Conservation (phyloP, 1,284 basidiomycete species). For the Peniophora sp. region DNA sequence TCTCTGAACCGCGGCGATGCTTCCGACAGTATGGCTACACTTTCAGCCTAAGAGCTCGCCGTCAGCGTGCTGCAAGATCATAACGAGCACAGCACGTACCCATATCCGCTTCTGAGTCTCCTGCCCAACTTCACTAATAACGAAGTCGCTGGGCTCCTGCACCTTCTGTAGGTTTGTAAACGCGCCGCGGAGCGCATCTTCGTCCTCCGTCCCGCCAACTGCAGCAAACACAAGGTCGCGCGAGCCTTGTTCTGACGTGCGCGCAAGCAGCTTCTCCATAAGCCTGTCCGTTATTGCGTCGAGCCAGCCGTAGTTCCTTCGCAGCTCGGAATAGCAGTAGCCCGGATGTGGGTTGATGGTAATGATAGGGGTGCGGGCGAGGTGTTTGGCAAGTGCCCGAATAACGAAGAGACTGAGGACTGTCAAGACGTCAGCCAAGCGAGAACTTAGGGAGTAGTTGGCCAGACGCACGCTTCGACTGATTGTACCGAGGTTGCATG, state of each 20-base stretch:
- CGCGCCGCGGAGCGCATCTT: slow-evolving; percentile 26
- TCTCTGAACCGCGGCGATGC: slow-evolving; percentile 1
- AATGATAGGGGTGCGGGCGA: not conserved
- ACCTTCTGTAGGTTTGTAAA: slow-evolving; percentile 23
- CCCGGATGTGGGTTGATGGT: slow-evolving; percentile 41
- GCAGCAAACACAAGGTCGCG: slow-evolving; percentile 35
- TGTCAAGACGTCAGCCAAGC: not conserved
- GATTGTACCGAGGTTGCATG: not conserved
- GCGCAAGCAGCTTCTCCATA: slow-evolving; percentile 17
- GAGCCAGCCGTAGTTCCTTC: slow-evolving; percentile 14
- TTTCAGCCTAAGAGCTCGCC: slow-evolving; percentile 19
- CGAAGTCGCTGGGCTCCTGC: slow-evolving; percentile 35
- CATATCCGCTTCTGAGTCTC: slow-evolving; percentile 31
- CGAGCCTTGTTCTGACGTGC: slow-evolving; percentile 32
- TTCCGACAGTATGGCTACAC: slow-evolving; percentile 23
- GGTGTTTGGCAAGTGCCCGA: not conserved
- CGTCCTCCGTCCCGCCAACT: slow-evolving; percentile 18
- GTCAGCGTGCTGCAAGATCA: not conserved
- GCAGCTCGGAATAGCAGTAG: slow-evolving; percentile 36
- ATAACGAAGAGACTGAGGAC: not conserved
- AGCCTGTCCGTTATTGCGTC: slow-evolving; percentile 10
- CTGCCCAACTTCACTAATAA: slow-evolving; percentile 32
- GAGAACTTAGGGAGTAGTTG: not conserved
- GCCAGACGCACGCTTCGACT: not conserved
- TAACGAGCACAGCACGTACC: slow-evolving; percentile 20